A percentile compares a stretch with the other conserved stretches of the same genome.
Conservation (phyloP, 176 grass and related monocot species). For the Eragrostis nindensis region DNA sequence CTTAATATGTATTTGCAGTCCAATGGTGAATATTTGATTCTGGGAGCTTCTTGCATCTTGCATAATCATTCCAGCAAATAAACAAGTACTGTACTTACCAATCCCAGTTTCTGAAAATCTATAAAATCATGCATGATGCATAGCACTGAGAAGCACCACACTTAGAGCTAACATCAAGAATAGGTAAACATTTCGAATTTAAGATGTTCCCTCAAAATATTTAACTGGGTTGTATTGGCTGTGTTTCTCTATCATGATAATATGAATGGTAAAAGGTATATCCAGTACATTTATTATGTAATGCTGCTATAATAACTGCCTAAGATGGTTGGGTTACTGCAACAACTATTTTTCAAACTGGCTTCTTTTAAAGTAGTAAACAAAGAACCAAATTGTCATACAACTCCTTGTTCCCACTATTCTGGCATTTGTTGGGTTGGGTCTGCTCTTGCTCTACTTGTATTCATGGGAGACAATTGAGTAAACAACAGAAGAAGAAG, state of each 20-base stretch:
- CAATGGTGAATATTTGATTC: constrained; percentile 26
- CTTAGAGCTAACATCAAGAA: constrained; percentile 16
- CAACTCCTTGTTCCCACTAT: constrained; percentile 26
- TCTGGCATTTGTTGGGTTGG: constrained; percentile 8
- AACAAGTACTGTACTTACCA: background rate
- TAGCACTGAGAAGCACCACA: constrained; percentile 16
- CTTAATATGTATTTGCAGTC: constrained; percentile 7
- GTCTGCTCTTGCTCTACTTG: background rate
- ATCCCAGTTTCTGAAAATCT: constrained; percentile 21
- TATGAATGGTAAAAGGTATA: constrained; percentile 26
- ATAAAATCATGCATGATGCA: constrained; percentile 1
- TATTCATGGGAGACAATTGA: background rate
- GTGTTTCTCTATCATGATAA: constrained; percentile 29
- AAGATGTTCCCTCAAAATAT: constrained; percentile 28
- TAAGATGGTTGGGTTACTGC: constrained; percentile 17
- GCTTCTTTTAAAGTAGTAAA: constrained; percentile 10
- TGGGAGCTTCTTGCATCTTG: constrained; percentile 30
- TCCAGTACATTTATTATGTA: constrained; percentile 36
- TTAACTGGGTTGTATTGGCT: constrained; percentile 23
- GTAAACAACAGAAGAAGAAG: background rate
- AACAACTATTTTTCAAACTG: background rate
- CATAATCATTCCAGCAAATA: constrained; percentile 19
- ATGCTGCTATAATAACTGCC: constrained; percentile 11
- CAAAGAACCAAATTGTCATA: background rate
- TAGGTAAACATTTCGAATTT: background rate